Percentiles rank a stretch among this genome's conserved stretches.
Conservation (phyloP, 352 stramenopile species). For the Pythium plurisporium region DNA sequence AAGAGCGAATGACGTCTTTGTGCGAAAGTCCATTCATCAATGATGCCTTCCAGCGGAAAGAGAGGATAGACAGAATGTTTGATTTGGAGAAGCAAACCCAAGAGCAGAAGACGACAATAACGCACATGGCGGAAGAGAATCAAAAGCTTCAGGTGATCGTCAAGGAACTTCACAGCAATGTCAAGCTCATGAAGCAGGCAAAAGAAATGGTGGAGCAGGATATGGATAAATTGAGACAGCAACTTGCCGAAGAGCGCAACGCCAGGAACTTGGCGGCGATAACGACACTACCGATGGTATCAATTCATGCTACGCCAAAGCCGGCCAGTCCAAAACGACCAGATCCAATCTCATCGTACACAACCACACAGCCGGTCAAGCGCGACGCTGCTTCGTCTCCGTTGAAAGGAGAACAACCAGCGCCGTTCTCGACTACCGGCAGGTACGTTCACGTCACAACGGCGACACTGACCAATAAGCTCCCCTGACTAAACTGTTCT, state of each 20-base stretch:
- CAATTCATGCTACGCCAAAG: background rate
- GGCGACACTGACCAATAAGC: too few relatives aligned
- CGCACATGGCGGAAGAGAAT: constrained; percentile 64
- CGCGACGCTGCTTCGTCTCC: constrained; percentile 64
- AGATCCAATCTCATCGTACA: background rate
- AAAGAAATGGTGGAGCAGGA: constrained; percentile 71
- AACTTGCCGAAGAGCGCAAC: constrained; percentile 71
- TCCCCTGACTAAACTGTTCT: background rate
- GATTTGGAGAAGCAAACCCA: constrained; percentile 81
- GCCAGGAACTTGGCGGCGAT: constrained; percentile 12
- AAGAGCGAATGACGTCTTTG: constrained; percentile 87
- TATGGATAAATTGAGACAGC: constrained; percentile 45
- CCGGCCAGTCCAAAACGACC: constrained; percentile 7
- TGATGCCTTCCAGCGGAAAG: constrained; percentile 86
- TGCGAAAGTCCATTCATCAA: constrained; percentile 94
- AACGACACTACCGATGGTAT: background rate
- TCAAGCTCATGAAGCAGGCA: constrained; percentile 77
- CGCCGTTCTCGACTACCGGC: background rate
- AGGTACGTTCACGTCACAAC: constrained; percentile 6
- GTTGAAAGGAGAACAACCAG: constrained; percentile 28
- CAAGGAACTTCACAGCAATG: constrained; percentile 73
- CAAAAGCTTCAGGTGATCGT: constrained; percentile 80
- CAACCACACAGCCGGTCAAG: constrained; percentile 30
- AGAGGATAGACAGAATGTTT: constrained; percentile 81
- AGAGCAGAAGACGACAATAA: constrained; percentile 71